Evolutionary conservation across 768 basidiomycete species (phyloP).

Genomic region (Galerina sulciceps): DNA sequence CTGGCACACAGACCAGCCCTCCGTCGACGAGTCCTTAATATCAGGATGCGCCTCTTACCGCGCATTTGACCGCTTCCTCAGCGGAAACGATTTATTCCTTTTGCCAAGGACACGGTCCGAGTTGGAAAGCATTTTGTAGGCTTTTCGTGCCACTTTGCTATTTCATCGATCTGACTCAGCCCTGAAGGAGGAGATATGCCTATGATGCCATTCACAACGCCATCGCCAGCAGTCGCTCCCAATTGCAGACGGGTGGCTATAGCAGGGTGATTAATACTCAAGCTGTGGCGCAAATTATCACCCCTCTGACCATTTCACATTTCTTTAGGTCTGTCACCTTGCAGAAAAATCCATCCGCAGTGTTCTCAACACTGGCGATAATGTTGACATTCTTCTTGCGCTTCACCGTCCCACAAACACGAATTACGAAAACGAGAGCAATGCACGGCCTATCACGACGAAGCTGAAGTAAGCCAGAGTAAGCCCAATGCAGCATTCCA

Average conservation of each 20-base stretch:
- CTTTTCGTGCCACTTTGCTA: constrained; percentile 13
- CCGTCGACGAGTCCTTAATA: constrained; percentile 73
- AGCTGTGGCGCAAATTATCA: constrained; percentile 7
- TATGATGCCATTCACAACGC: constrained; percentile 84
- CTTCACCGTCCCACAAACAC: constrained; percentile 50
- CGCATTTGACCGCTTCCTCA: constrained; percentile 75
- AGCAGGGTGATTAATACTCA: constrained; percentile 40
- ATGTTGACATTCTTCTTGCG: constrained; percentile 64
- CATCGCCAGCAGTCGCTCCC: constrained; percentile 69
- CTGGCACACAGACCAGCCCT: constrained; percentile 75
- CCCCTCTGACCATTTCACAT: neutral
- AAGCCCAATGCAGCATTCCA: neutral
- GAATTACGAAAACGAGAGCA: constrained; percentile 35
- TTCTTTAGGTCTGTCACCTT: constrained; percentile 63
- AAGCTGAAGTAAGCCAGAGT: constrained; percentile 20
- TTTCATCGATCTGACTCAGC: constrained; percentile 8
- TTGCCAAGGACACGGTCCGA: constrained; percentile 66
- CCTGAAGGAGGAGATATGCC: constrained; percentile 67
- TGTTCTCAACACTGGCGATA: constrained; percentile 73
- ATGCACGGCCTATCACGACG: constrained; percentile 43
- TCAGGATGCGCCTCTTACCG: constrained; percentile 83
- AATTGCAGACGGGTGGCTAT: constrained; percentile 59
- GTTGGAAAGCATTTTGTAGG: constrained; percentile 75
- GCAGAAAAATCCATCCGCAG: constrained; percentile 73
- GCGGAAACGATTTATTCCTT: constrained; percentile 73